Percentiles rank a stretch among this genome's conserved stretches.
Conservation (phyloP, 257 asterid species). For the Petunia axillaris region DNA sequence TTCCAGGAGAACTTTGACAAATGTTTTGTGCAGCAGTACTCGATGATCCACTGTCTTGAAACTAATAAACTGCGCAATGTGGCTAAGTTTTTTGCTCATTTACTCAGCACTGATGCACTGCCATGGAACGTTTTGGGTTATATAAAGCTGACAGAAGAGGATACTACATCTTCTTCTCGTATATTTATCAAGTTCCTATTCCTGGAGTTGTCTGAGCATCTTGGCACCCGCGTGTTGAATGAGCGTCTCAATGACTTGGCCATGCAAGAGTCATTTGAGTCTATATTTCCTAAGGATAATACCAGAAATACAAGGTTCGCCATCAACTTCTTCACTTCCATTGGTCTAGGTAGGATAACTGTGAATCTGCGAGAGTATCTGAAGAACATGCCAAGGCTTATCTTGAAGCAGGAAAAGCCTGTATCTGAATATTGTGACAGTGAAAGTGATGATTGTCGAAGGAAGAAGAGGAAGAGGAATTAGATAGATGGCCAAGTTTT, state of each 20-base stretch:
- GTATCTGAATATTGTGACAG: too few relatives aligned
- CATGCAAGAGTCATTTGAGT: conserved; percentile 18
- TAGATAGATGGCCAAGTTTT: too few relatives aligned
- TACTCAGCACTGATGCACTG: conserved; percentile 76
- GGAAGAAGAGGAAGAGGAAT: too few relatives aligned
- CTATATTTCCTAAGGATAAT: background rate
- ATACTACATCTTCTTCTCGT: background rate
- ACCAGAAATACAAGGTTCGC: conserved; percentile 25
- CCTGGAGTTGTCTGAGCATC: conserved; percentile 30
- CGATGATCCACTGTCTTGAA: conserved; percentile 86
- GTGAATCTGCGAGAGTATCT: too few relatives aligned
- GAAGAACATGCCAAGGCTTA: too few relatives aligned
- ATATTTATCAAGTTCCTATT: conserved; percentile 10
- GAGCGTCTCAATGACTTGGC: conserved; percentile 30
- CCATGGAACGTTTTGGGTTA: conserved; percentile 84
- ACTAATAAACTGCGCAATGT: conserved; percentile 85
- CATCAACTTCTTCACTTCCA: conserved; percentile 28
- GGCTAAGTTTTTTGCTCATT: conserved; percentile 85
- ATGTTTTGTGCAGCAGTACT: conserved; percentile 80
- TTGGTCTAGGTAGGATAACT: background rate
- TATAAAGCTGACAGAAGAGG: conserved; percentile 81
- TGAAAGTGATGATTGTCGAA: too few relatives aligned
- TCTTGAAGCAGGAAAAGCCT: too few relatives aligned
- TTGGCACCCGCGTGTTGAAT: conserved; percentile 29
- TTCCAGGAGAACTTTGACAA: conserved; percentile 80